These are phyloP conservation scores for Colletotrichum somersetense DNA, from an alignment of 2,329 filamentous ascomycete genomes.

Conservation along the genomic window DNA sequence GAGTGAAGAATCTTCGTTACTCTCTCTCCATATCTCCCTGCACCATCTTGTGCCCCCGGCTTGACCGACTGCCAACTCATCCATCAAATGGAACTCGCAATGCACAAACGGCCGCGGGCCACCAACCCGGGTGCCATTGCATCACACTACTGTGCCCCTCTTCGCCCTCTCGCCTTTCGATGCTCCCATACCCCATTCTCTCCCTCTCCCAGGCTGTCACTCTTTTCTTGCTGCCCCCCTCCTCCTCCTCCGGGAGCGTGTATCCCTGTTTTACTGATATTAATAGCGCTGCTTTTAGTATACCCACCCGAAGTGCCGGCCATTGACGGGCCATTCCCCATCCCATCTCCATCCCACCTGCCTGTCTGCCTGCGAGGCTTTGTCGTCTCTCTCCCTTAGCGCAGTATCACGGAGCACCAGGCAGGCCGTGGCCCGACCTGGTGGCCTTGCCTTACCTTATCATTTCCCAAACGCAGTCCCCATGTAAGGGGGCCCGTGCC, in stretches of 20 bases:
- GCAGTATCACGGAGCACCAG: constrained; percentile 14
- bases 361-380: constrained; percentile 5
- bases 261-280: constrained; percentile 34
- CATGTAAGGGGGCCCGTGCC: constrained; percentile 29
- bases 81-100: constrained; percentile 26
- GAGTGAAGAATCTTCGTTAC: constrained; percentile 13
- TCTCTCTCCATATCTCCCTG: constrained; percentile 12
- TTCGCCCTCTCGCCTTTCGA: background rate
- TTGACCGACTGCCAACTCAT: constrained; percentile 33
- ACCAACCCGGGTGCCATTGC: constrained; percentile 30
- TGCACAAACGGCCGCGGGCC: constrained; percentile 35
- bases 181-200: constrained; percentile 21
- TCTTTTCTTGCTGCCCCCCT: constrained; percentile 24
- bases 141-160: constrained; percentile 28
- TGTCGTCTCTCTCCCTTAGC: constrained; percentile 27
- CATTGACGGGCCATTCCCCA: constrained; percentile 12
- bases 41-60: constrained; percentile 6
- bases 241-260: too few relatives aligned
- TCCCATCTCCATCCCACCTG: constrained; percentile 16
- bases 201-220: constrained; percentile 20
- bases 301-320: constrained; percentile 40
- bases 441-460: constrained; percentile 26
- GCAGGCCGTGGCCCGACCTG: constrained; percentile 14
- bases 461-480: constrained; percentile 2
- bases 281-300: constrained; percentile 33